Evolutionary conservation across 2,329 filamentous ascomycete genomes (phyloP).

Genomic region (Cadophora malorum): DNA sequence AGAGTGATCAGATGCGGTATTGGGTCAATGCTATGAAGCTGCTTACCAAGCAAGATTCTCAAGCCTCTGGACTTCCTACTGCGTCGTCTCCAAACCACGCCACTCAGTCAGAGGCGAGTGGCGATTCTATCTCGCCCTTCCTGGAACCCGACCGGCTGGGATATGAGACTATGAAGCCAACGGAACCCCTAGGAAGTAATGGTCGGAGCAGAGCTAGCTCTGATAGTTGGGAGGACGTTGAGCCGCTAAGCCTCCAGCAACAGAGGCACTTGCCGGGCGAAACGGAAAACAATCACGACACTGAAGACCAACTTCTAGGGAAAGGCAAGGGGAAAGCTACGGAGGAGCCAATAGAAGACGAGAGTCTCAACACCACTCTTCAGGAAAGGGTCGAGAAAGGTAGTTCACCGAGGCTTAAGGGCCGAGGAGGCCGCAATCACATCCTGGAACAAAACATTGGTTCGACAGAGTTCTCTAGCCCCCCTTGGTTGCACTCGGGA

Average conservation of each 20-base stretch:
- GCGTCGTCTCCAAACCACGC: conserved; percentile 4
- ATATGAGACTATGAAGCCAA: conserved; percentile 2
- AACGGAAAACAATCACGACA: neutral
- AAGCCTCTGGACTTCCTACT: conserved; percentile 7
- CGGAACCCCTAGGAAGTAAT: conserved; percentile 21
- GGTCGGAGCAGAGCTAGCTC: conserved; percentile 36
- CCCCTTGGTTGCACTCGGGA: conserved; percentile 17
- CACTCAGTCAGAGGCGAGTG: neutral
- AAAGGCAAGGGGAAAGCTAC: conserved; percentile 35
- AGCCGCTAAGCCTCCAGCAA: conserved; percentile 5
- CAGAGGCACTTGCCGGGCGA: neutral
- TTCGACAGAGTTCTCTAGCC: conserved; percentile 1
- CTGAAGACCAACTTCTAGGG: conserved; percentile 12
- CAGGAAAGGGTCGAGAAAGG: conserved; percentile 11
- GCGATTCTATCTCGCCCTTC: neutral
- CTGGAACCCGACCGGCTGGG: conserved; percentile 25
- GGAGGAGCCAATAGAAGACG: conserved; percentile 18
- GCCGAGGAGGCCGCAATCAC: conserved; percentile 9
- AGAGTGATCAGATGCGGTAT: conserved; percentile 63
- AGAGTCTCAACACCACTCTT: conserved; percentile 1
- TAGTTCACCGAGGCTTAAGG: conserved; percentile 14
- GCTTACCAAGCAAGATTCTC: conserved; percentile 11
- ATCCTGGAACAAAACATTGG: conserved; percentile 12
- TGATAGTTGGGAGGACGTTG: conserved; percentile 39
- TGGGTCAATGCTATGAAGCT: conserved; percentile 61